Base-by-base conservation (phyloP, 2,329 filamentous ascomycete genomes). In the Colletotrichum eleusines region DNA sequence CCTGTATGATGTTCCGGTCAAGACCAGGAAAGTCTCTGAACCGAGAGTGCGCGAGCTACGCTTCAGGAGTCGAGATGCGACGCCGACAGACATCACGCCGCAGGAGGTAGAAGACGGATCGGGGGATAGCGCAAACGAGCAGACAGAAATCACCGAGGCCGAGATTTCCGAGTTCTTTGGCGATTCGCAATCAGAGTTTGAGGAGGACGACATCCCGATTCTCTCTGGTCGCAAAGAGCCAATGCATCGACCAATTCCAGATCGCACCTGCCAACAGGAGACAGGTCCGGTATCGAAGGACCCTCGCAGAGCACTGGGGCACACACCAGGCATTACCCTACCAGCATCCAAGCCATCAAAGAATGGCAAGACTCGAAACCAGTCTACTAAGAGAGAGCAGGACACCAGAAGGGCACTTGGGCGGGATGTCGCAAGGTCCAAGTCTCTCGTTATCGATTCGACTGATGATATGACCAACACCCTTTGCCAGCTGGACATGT, bases 141-240 rank as follows among this genome's bases (percentile, higher is more conserved):
- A 60, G 23, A 69, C 64, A 6, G 64, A 71, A 26, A 71, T 71
- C n/a, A 62, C 64, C n/a, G 68, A 71, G 35, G 68, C 64, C 14
- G 69, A 69, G 16, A 69, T 68, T 23, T 71, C 69, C 1, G 69
- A 71, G 12, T 71, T 68, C 35, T 63, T 69, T 18, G 55, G 42
- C 12, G 65, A 69, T 20, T 67, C 69, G 9, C 18, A 38, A 11
- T 69, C 69, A 16, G 63, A 71, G 11, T 26, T 53, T 9, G 68
- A 71, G 20, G 59, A 59, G 18, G 46, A 68, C 8, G 44, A 63
- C 4, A 28, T 23, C 5, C 46, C 51, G 14, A 40, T n/a, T 20
- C 11, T 28, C 11, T 42, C 40, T 14, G 53, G 50, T 9, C 58
- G 31, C 14, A 44, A 46, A 46, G 23, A 51, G 59, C 44, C 57